These are phyloP conservation scores for Rhododendron ovatum DNA, from an alignment of 148 eudicot genomes.

Conservation along the genomic window DNA sequence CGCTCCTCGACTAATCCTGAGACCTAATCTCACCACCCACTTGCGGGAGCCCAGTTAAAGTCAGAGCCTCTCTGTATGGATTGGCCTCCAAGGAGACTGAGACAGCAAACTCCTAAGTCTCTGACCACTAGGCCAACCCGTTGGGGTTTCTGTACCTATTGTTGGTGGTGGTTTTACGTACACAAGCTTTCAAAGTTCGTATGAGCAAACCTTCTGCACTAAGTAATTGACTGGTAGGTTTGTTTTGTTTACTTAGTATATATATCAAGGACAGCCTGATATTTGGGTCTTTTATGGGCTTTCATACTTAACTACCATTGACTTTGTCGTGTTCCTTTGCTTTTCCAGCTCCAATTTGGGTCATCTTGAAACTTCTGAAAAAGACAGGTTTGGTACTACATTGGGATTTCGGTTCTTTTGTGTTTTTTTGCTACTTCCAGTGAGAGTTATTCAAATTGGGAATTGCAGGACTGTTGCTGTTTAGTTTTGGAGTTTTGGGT, in stretches of 20 bases:
- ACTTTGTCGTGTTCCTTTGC: not conserved
- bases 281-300: not conserved
- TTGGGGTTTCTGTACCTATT: not conserved
- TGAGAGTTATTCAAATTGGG: not conserved
- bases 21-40: too few species aligned
- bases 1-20: too few species aligned
- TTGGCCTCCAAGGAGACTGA: too few species aligned
- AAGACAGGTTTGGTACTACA: not conserved
- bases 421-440: not conserved
- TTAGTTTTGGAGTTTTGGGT: not conserved
- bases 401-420: not conserved
- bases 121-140: too few species aligned
- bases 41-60: too few species aligned
- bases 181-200: not conserved
- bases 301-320: not conserved
- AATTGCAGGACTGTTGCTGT: not conserved
- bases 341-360: not conserved
- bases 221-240: conserved; percentile 9
- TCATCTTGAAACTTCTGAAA: not conserved
- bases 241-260: not conserved
- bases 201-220: conserved; percentile 7
- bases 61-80: too few species aligned
- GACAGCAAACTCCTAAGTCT: too few species aligned
- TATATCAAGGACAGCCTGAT: not conserved
- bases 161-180: not conserved